Percentiles rank a stretch among this genome's conserved stretches.
Evolutionary conservation across 2,329 filamentous ascomycete species (phyloP).

Genomic region (Botrytis sinoallii): DNA sequence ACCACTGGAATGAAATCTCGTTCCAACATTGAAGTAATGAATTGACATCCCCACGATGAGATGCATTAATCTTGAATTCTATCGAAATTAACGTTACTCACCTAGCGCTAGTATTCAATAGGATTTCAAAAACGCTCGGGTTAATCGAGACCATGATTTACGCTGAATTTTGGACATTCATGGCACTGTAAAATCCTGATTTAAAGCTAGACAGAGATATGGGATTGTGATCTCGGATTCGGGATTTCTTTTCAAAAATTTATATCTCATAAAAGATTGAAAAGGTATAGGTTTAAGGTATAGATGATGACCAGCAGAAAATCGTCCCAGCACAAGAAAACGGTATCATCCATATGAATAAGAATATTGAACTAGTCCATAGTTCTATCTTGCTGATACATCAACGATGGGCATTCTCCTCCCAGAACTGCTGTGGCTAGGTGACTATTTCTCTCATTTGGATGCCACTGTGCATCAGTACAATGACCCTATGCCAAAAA

Average conservation of each 20-base stretch:
- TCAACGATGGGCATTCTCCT: neutral
- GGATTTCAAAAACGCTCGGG: neutral
- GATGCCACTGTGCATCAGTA: neutral
- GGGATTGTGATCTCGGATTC: neutral
- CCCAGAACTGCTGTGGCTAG: neutral
- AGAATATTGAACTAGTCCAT: too few relatives aligned
- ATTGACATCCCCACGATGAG: neutral
- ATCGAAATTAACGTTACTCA: neutral
- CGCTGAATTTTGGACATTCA: neutral
- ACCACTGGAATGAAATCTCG: neutral
- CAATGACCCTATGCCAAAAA: neutral
- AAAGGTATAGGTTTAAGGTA: neutral
- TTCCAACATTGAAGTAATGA: neutral
- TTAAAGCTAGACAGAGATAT: neutral
- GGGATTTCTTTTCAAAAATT: neutral
- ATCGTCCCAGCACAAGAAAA: neutral
- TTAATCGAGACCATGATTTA: neutral
- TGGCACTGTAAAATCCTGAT: neutral
- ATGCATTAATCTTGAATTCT: neutral
- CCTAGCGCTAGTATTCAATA: neutral
- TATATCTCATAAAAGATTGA: neutral
- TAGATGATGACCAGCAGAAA: neutral
- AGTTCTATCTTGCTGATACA: neutral
- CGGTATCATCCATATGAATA: neutral
- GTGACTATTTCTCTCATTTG: neutral